These are phyloP conservation scores for Sambucus nigra DNA, from an alignment of 129 eudicot species.

Conservation along the genomic window DNA sequence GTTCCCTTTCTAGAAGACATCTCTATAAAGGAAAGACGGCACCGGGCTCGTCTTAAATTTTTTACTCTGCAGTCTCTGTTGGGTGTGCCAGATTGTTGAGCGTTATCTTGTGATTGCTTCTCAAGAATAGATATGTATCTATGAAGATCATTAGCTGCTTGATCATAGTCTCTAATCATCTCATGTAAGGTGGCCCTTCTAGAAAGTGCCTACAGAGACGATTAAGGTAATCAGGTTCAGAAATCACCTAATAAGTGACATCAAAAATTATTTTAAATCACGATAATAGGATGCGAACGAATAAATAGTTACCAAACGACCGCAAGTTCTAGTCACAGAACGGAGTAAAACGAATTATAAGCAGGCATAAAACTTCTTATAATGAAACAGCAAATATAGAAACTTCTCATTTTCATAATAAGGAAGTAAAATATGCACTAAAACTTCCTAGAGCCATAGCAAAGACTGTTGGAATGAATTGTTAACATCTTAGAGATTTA, in stretches of 20 bases:
- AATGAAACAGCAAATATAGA: too few species aligned
- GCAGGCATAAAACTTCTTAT: too few species aligned
- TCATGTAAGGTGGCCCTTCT: constrained; percentile 92
- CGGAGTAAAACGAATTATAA: too few species aligned
- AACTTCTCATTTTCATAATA: too few species aligned
- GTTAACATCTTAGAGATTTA: too few species aligned
- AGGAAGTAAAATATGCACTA: too few species aligned
- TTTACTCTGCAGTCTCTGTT: constrained; percentile 38
- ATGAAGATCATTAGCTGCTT: constrained; percentile 66
- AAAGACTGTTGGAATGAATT: too few species aligned
- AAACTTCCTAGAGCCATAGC: too few species aligned
- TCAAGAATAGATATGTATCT: constrained; percentile 53
- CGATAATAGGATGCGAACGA: too few species aligned
- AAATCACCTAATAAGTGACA: background rate
- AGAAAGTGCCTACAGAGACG: constrained; percentile 62
- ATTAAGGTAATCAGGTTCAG: constrained; percentile 11
- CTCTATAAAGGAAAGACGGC: constrained; percentile 49
- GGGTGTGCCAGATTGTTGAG: constrained; percentile 33
- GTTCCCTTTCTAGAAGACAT: constrained; percentile 49
- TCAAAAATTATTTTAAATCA: background rate
- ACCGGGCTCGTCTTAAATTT: constrained; percentile 56
- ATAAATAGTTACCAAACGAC: too few species aligned
- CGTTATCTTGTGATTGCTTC: constrained; percentile 31
- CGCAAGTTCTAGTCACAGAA: too few species aligned
- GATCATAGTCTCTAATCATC: constrained; percentile 85